Conservation (phyloP, 331 rosid genomes). For the Cucumis variabilis region DNA sequence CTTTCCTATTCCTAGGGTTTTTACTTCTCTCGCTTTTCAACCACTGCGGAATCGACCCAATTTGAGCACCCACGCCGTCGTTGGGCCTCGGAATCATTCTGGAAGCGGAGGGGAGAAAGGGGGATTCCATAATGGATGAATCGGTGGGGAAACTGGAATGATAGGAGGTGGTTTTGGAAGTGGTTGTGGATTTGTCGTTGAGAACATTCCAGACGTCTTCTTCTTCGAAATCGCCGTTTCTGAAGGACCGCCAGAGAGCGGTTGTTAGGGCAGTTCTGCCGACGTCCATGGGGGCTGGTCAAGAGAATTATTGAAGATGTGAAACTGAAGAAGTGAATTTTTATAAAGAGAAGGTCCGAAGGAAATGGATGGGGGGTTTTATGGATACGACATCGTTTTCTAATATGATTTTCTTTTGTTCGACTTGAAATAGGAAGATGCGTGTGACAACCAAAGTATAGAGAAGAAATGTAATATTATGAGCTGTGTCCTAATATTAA, state of each 20-base stretch:
- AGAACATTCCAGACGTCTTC: slow-evolving; percentile 76
- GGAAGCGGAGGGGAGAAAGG: slow-evolving; percentile 44
- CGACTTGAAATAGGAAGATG: background rate
- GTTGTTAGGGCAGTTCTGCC: slow-evolving; percentile 48
- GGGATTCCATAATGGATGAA: background rate
- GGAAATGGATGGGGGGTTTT: background rate
- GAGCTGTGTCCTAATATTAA: background rate
- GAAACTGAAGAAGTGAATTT: background rate
- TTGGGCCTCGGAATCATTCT: slow-evolving; percentile 66
- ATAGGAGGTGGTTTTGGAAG: slow-evolving; percentile 32
- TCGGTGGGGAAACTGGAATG: background rate
- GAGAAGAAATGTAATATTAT: background rate
- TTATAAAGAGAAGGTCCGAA: background rate
- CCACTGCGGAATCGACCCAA: slow-evolving; percentile 71
- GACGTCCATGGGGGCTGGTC: background rate
- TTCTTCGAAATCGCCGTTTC: slow-evolving; percentile 91
- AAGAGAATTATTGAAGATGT: background rate
- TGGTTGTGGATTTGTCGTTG: slow-evolving; percentile 44
- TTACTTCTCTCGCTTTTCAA: slow-evolving; percentile 19
- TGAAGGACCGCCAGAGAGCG: slow-evolving; percentile 80
- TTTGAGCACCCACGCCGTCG: slow-evolving; percentile 40
- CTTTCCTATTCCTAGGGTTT: background rate
- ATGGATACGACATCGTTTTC: background rate
- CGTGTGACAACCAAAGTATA: slow-evolving; percentile 11
- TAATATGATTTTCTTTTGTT: background rate